These are phyloP conservation scores for Euphorbia pulcherrima DNA, from an alignment of 345 rosid species.

Conservation along the genomic window DNA sequence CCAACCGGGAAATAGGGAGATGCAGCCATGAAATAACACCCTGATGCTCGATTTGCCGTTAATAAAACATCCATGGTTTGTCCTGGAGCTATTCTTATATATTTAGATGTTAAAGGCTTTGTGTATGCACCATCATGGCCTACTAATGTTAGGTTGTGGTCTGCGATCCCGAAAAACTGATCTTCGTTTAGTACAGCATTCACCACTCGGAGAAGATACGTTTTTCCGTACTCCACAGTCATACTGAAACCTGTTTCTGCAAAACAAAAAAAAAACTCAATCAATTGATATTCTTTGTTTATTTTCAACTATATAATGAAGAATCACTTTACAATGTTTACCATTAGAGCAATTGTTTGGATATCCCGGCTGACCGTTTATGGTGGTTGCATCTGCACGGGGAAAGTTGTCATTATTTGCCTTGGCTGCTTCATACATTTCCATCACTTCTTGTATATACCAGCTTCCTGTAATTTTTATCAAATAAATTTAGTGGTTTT, in stretches of 20 bases:
- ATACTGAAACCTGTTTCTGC: constrained; percentile 33
- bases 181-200: constrained; percentile 31
- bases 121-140: constrained; percentile 36
- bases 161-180: constrained; percentile 30
- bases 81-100: constrained; percentile 64
- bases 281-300: too few species aligned
- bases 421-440: constrained; percentile 12
- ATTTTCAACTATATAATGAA: too few species aligned
- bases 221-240: constrained; percentile 21
- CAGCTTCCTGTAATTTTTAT: constrained; percentile 24
- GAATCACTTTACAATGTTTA: neutral
- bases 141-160: constrained; percentile 31
- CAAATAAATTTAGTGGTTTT: neutral
- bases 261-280: neutral
- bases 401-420: constrained; percentile 39
- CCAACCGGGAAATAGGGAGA: constrained; percentile 39
- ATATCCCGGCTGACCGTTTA: constrained; percentile 42
- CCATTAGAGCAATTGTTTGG: constrained; percentile 29
- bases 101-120: constrained; percentile 26
- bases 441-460: constrained; percentile 33
- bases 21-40: constrained; percentile 76
- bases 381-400: constrained; percentile 28
- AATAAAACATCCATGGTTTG: constrained; percentile 74
- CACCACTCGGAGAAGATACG: constrained; percentile 37
- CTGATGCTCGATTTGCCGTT: constrained; percentile 60